phyloP scores from a whole-genome alignment of 108 stramenopile genomes.

The Cyclotella baltica region DNA sequence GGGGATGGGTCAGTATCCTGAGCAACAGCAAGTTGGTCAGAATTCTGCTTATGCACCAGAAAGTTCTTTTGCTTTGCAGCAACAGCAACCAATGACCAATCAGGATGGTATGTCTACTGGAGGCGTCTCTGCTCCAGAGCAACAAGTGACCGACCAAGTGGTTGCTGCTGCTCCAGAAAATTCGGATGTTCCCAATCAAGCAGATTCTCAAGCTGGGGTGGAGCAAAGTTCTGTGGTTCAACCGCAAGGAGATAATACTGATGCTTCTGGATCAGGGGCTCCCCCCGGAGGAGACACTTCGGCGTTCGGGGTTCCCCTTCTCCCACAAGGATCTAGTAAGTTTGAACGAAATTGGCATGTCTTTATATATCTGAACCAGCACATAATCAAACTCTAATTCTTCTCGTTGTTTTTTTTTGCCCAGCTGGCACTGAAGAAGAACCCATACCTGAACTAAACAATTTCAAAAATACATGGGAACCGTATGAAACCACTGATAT shows the following conservation, averaged over 20 bases:
- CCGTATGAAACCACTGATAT: conserved; percentile 53
- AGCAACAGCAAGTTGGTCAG: conserved; percentile 2
- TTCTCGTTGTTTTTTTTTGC: conserved; percentile 8
- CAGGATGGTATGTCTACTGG: too few species aligned
- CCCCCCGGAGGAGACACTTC: too few species aligned
- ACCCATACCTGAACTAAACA: conserved; percentile 30
- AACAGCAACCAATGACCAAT: not conserved
- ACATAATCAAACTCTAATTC: not conserved
- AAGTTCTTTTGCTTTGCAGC: not conserved
- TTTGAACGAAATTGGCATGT: too few species aligned
- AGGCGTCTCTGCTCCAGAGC: too few species aligned
- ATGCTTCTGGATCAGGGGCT: too few species aligned
- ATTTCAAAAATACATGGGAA: conserved; percentile 63
- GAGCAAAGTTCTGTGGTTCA: too few species aligned
- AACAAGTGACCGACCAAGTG: too few species aligned
- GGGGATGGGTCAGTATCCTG: not conserved
- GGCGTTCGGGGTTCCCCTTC: not conserved
- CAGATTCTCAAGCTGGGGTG: too few species aligned
- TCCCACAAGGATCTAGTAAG: too few species aligned
- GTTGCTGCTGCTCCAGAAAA: not conserved
- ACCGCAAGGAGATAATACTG: too few species aligned
- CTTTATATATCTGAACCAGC: not conserved
- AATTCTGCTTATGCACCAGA: too few species aligned
- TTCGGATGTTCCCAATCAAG: not conserved
- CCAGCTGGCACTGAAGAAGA: conserved; percentile 1